Percentiles rank a stretch among this genome's conserved stretches.
Evolutionary conservation across 2,329 filamentous ascomycete species (phyloP).

Genomic region (Xylariaceae sp.): DNA sequence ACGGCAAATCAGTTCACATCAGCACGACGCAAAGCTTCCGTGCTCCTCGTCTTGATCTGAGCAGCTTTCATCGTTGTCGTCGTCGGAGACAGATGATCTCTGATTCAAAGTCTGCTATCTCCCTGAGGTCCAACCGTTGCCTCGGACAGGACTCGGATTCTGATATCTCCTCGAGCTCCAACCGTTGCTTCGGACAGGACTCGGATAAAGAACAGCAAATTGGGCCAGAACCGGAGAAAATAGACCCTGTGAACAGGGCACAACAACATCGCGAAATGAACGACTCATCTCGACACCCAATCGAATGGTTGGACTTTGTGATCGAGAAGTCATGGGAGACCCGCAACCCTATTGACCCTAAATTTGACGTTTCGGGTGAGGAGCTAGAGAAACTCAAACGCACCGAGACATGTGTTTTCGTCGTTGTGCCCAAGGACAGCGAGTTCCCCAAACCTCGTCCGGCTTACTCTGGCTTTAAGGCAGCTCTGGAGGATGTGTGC

Average conservation of each 20-base stretch:
- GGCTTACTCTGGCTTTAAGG: constrained; percentile 20
- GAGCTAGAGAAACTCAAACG: constrained; percentile 1
- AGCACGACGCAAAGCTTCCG: too few relatives aligned
- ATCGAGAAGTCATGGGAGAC: constrained; percentile 21
- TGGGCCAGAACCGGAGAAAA: neutral
- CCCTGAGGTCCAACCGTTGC: too few relatives aligned
- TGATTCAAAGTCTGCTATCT: too few relatives aligned
- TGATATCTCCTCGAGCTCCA: too few relatives aligned
- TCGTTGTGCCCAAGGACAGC: neutral
- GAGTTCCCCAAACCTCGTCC: constrained; percentile 11
- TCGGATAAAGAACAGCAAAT: neutral
- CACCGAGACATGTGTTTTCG: constrained; percentile 9
- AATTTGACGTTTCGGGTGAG: constrained; percentile 5
- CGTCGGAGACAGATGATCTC: too few relatives aligned
- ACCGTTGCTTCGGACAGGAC: too few relatives aligned
- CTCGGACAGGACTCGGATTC: too few relatives aligned
- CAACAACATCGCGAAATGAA: too few relatives aligned
- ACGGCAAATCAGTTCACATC: neutral
- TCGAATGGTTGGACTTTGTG: constrained; percentile 23
- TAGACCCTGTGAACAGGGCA: too few relatives aligned
- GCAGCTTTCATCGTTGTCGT: too few relatives aligned
- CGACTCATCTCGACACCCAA: constrained; percentile 9
- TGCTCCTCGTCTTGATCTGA: too few relatives aligned
- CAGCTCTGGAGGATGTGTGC: constrained; percentile 21
- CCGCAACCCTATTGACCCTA: constrained; percentile 13